Evolutionary conservation across 768 basidiomycete species (phyloP), one percentile per base, ranked within the genome.

Genomic region (Macrolepiota dolichaula): DNA sequence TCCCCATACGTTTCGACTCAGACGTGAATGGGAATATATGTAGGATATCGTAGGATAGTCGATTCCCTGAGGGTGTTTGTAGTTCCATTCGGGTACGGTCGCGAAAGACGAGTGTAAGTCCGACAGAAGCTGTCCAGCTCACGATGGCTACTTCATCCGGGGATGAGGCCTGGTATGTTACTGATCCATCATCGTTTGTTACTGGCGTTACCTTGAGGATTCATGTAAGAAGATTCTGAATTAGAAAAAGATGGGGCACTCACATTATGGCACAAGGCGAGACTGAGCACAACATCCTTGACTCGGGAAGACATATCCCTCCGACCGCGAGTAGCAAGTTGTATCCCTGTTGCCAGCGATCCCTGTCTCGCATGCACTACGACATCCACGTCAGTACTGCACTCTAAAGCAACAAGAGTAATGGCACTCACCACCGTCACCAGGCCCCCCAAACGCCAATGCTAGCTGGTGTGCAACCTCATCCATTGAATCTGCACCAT

Each of bases 71-170:
- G 0, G 92, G 88, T 0, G 87, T 87, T 62, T 85, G 88, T 6
- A 99, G 78, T 29, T 91, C 87, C 72, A 98, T 96, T n/a, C 82
- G 84, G 1, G 90, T 91, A 40, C 97, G 92, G 70, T 97, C 94
- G 27, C 97, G 91, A 70, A 87, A 88, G 22, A 87, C 84, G 37
- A 99, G 86, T 0, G 92, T 92, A 3, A 99, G 78, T 0, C 96
- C 96, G 64, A 98, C 91, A 0, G 94, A 95, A 64, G 93, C 89
- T 9, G 97, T 98, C 94, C 94, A 98, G 62, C 87, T 88, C 38
- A 99, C 96, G 66, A 99, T 98, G 46, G 97, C 97, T 47, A 98
- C 97, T 77, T 99, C 97, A 69, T 99, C 97, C 0, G 97, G 97
- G 1, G 97, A 99, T 0, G 96, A 96, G 0, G 97, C 97, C 79